Conservation (phyloP, 305 asterid genomes). For the Striga hermonthica region DNA sequence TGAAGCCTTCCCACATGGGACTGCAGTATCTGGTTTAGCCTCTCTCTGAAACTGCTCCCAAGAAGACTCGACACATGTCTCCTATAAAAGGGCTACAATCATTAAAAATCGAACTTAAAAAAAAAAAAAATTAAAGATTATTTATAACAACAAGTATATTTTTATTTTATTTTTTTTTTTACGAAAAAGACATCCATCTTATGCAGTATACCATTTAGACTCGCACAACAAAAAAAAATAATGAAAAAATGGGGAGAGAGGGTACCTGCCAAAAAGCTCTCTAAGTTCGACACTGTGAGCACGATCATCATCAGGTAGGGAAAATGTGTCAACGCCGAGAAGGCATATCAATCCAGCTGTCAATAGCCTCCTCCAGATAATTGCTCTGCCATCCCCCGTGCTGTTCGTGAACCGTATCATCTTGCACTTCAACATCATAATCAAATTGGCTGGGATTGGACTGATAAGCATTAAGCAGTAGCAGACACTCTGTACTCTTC, state of each 20-base stretch:
- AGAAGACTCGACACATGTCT: constrained; percentile 87
- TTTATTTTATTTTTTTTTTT: too few relatives aligned
- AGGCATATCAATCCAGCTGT: constrained; percentile 67
- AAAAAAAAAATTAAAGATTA: too few relatives aligned
- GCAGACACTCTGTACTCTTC: constrained; percentile 40
- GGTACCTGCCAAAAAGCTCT: constrained; percentile 84
- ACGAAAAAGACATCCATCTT: too few relatives aligned
- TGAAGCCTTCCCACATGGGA: constrained; percentile 73
- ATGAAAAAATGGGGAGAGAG: neutral
- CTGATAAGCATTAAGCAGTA: constrained; percentile 29
- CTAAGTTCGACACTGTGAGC: constrained; percentile 63
- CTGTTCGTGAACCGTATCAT: constrained; percentile 47
- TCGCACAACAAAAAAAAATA: too few relatives aligned
- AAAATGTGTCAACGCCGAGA: constrained; percentile 45
- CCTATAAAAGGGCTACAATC: constrained; percentile 39
- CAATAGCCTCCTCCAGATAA: constrained; percentile 57
- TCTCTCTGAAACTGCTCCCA: constrained; percentile 79
- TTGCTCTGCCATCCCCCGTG: too few relatives aligned
- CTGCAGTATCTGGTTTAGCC: constrained; percentile 70
- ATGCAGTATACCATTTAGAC: too few relatives aligned
- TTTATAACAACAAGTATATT: too few relatives aligned
- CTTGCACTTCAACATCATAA: constrained; percentile 41
- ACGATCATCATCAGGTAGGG: constrained; percentile 53
- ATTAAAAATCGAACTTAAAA: too few relatives aligned
- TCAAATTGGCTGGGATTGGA: constrained; percentile 32